phyloP scores from a whole-genome alignment of 2,329 filamentous ascomycete genomes.

The Furcasterigmium furcatum region DNA sequence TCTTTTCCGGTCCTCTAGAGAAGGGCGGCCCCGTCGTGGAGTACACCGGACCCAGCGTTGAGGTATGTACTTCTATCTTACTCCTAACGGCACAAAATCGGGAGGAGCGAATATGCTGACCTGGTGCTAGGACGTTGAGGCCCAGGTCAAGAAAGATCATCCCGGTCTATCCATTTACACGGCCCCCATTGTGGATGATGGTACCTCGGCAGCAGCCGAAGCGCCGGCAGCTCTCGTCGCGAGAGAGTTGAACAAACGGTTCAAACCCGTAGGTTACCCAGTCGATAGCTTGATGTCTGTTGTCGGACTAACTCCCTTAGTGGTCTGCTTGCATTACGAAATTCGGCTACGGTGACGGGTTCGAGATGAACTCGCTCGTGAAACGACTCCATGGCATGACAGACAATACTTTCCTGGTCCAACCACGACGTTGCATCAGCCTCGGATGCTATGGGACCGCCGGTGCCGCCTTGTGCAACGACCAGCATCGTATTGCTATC shows the following conservation, averaged over 20 bases:
- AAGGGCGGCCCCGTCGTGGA: conserved; percentile 11
- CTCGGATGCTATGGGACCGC: not conserved
- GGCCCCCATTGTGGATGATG: not conserved
- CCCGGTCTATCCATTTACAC: not conserved
- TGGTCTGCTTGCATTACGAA: not conserved
- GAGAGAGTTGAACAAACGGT: not conserved
- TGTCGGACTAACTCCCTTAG: not conserved
- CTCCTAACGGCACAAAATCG: not conserved
- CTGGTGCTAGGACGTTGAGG: not conserved
- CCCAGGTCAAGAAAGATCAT: not conserved
- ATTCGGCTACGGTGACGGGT: not conserved
- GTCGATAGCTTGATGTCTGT: not conserved
- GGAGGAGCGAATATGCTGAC: not conserved
- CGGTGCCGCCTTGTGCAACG: not conserved
- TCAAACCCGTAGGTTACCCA: not conserved
- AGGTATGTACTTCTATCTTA: not conserved
- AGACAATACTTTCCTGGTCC: not conserved
- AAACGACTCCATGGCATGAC: not conserved
- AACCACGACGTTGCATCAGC: not conserved
- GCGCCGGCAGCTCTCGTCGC: not conserved
- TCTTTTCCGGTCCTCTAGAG: not conserved
- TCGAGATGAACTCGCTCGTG: not conserved
- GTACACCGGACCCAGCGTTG: not conserved
- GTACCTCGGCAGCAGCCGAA: not conserved
- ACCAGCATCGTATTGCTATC: not conserved